Evolutionary conservation across 768 basidiomycete species (phyloP).

Genomic region (Hortiboletus campestris): DNA sequence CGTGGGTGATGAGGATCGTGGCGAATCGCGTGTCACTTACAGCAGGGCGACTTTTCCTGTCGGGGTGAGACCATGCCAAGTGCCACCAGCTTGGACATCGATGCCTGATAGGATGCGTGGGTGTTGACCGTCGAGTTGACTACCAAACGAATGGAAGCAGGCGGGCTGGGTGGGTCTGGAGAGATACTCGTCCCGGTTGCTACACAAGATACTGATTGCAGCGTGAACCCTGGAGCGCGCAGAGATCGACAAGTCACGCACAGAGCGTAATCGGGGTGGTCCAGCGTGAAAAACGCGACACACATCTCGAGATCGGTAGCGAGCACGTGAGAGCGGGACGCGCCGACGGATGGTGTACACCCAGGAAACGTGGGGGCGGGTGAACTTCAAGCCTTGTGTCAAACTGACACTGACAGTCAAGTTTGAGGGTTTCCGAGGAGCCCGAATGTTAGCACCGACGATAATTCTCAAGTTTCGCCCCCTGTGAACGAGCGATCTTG

Average conservation of each 20-base stretch:
- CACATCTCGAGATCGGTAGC: constrained; percentile 52
- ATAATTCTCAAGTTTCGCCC: not conserved
- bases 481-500: not conserved
- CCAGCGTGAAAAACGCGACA: constrained; percentile 73
- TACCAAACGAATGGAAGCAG: constrained; percentile 64
- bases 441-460: not conserved
- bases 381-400: not conserved
- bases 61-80: constrained; percentile 75
- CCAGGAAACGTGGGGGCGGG: not conserved
- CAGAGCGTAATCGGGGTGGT: constrained; percentile 78
- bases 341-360: too few species aligned
- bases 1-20: not conserved
- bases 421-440: constrained; percentile 7
- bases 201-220: constrained; percentile 58
- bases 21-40: constrained; percentile 42
- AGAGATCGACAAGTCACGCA: constrained; percentile 32
- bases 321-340: too few species aligned
- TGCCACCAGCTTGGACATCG: constrained; percentile 71
- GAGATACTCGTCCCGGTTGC: constrained; percentile 76
- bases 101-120: constrained; percentile 66
- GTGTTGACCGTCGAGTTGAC: constrained; percentile 11
- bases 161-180: constrained; percentile 64
- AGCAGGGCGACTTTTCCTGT: constrained; percentile 67
- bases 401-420: not conserved
- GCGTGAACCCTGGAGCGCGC: not conserved